Evolutionary conservation across 495 filamentous ascomycete species (phyloP), one percentile per base, ranked within the genome.

Genomic region (Filosporella fistucella): DNA sequence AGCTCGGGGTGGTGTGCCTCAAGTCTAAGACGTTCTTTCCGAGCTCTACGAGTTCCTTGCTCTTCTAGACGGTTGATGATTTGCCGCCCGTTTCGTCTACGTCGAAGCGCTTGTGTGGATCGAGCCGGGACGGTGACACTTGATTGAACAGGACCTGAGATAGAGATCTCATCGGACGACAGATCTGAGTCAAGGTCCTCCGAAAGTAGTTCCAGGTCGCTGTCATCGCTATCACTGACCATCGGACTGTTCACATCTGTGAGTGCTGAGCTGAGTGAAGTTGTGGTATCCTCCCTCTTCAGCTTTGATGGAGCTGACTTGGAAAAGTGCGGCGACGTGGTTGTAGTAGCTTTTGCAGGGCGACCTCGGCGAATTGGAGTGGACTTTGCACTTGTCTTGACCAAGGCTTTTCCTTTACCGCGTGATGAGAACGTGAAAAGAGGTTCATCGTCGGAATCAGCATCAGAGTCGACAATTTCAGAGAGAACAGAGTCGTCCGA

Each of bases 1-100:
- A 98, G 72, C 28, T 76, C 74, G 1, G 93, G 89, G 63, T 98
- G 93, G 29, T 84, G 69, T 7, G 68, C 64, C 57, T 91, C 86
- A 6, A 96, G 80, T 45, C 81, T 83, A 47, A 59, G 57, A 51
- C 67, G 56, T 45, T 64, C 55, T 32, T 32, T 37, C 59, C 58
- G 33, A 57, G 55, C 49, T 34, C 55, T 30, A n/a, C 48, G 39
- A 18, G 12, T 37, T 18, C 16, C 16, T 17, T 60, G 7, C 42
- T 55, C 16, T 37, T 56, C 50, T 50, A 61, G 8, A 14, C 39
- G 25, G 52, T 56, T 14, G 35, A 51, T 30, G 59, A 56, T 37
- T 54, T 62, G 4, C 39, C 69, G 33, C 63, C 68, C 24, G 55
- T 3, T 28, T 17, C 45, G 7, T 8, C 50, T 13, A 33, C 38